Evolutionary conservation across 1,139 yeast species (phyloP).

Genomic region (Geotrichum citri-aurantii): DNA sequence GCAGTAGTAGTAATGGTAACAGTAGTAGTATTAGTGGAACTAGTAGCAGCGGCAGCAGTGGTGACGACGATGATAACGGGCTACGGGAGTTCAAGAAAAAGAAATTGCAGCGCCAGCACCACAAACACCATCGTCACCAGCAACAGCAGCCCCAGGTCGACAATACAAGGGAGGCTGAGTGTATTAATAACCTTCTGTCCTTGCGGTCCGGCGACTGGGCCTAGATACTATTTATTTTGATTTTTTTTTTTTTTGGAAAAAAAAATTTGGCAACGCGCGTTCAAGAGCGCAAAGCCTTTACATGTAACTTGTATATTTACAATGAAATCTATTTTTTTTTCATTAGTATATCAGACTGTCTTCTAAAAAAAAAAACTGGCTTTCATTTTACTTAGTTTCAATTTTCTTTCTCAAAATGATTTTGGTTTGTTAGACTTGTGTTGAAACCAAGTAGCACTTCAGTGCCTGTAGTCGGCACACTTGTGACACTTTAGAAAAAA

Average conservation of each 20-base stretch:
- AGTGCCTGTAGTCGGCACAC: no score
- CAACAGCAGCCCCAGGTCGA: conserved; percentile 1
- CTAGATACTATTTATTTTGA: neutral
- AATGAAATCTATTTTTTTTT: neutral
- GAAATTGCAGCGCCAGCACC: neutral
- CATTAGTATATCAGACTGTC: neutral
- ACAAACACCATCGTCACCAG: neutral
- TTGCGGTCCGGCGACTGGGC: conserved; percentile 18
- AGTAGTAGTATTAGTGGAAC: neutral
- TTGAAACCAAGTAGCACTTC: no score
- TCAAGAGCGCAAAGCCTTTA: neutral
- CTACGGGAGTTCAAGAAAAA: neutral
- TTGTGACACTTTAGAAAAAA: no score
- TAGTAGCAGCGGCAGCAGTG: conserved; percentile 4
- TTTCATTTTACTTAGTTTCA: neutral
- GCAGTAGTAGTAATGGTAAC: neutral
- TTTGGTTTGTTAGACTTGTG: no score
- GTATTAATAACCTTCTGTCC: conserved; percentile 17
- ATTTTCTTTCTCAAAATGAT: neutral
- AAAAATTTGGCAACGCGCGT: no score
- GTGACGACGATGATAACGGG: neutral
- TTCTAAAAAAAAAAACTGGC: no score
- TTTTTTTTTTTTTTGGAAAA: neutral
- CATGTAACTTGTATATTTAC: neutral
- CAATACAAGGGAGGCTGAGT: conserved; percentile 16